These are phyloP conservation scores for Pyrenophora seminiperda DNA, from an alignment of 2,329 filamentous ascomycete species.

Conservation along the genomic window DNA sequence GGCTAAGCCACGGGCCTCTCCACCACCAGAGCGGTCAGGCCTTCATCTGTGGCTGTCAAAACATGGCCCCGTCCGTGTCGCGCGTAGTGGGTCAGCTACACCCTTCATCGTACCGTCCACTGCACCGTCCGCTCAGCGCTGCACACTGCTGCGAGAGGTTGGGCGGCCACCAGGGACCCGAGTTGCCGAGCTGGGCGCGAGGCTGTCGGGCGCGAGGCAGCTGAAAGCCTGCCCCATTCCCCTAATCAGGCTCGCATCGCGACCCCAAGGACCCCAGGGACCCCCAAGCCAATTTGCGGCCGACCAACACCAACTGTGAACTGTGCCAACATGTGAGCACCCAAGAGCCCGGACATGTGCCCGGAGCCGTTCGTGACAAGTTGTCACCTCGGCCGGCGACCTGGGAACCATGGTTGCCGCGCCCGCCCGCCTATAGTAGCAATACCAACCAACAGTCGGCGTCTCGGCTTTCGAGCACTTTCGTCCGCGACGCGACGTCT, in stretches of 20 bases:
- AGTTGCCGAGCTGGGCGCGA: neutral
- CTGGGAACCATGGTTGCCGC: slow-evolving; percentile 8
- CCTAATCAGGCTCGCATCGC: slow-evolving; percentile 3
- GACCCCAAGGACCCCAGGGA: too few relatives aligned
- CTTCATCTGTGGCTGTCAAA: slow-evolving; percentile 32
- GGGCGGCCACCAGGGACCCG: neutral
- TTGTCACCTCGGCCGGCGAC: slow-evolving; percentile 25
- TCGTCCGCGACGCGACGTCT: too few relatives aligned
- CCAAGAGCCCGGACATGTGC: slow-evolving; percentile 1
- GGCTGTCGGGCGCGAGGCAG: slow-evolving; percentile 6
- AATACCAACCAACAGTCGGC: too few relatives aligned
- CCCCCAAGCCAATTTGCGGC: too few relatives aligned
- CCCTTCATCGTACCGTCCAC: slow-evolving; percentile 4
- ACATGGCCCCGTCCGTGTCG: slow-evolving; percentile 22
- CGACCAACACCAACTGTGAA: too few relatives aligned
- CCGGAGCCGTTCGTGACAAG: slow-evolving; percentile 2
- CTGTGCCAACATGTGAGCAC: slow-evolving; percentile 3
- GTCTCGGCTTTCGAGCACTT: neutral
- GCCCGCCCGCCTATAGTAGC: too few relatives aligned
- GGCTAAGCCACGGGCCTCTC: slow-evolving; percentile 29
- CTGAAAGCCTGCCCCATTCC: slow-evolving; percentile 3
- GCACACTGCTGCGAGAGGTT: neutral
- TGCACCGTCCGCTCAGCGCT: too few relatives aligned
- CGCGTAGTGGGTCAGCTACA: slow-evolving; percentile 13
- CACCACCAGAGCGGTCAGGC: slow-evolving; percentile 33